Percentiles rank a stretch among this genome's conserved stretches.
Conservation (phyloP, 1,284 basidiomycete species). For the Fomes fomentarius region DNA sequence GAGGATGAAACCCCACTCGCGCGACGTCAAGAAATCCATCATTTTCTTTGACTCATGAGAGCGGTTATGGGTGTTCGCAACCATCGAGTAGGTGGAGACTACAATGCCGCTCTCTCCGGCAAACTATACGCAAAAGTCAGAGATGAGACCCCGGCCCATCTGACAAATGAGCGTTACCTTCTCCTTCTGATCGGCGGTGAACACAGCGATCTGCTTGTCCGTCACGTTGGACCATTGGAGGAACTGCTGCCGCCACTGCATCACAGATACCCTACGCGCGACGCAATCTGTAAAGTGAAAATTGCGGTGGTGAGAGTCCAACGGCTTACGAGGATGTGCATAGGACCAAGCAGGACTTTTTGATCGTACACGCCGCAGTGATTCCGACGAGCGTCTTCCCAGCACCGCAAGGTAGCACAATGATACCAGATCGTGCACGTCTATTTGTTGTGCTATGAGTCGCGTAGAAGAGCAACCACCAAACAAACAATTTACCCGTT, state of each 20-base stretch:
- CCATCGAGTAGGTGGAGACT: constrained; percentile 98
- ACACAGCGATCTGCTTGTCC: constrained; percentile 92
- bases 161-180: constrained; percentile 57
- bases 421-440: constrained; percentile 96
- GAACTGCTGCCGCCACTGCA: constrained; percentile 98
- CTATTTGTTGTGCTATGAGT: constrained; percentile 43
- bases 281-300: neutral
- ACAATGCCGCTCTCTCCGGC: constrained; percentile 94
- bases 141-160: neutral
- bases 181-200: constrained; percentile 96
- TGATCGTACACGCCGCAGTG: constrained; percentile 98
- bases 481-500: constrained; percentile 71
- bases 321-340: constrained; percentile 90
- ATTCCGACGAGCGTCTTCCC: constrained; percentile 99
- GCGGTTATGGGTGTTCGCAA: constrained; percentile 94
- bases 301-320: neutral
- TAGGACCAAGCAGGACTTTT: constrained; percentile 97
- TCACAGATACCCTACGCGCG: constrained; percentile 88
- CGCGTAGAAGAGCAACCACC: neutral
- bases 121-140: constrained; percentile 60
- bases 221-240: constrained; percentile 97
- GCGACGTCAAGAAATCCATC: constrained; percentile 96
- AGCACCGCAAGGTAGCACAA: constrained; percentile 97
- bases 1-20: constrained; percentile 95
- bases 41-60: constrained; percentile 98